Percentiles rank a stretch among this genome's conserved stretches.
These are phyloP conservation scores for Albugo candida DNA, from an alignment of 352 stramenopile species.

Conservation along the genomic window DNA sequence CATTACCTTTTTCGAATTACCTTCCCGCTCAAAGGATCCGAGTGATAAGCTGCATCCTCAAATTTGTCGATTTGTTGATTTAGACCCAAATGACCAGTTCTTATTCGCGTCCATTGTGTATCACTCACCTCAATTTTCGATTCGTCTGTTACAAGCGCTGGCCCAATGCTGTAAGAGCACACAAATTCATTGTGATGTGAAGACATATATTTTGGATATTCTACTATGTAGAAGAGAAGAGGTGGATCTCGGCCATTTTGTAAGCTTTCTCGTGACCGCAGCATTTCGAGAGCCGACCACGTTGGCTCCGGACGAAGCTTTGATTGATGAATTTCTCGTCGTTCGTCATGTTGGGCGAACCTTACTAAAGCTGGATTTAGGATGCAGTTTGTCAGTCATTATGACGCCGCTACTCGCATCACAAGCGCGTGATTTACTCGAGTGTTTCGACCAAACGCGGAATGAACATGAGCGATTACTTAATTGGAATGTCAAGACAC, in stretches of 20 bases:
- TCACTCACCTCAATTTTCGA: constrained; percentile 47
- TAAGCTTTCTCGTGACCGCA: constrained; percentile 63
- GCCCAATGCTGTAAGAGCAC: constrained; percentile 56
- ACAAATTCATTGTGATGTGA: constrained; percentile 35
- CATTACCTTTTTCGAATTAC: constrained; percentile 40
- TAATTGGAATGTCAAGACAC: too few species aligned
- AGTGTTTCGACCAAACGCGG: too few species aligned
- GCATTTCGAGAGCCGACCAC: constrained; percentile 18
- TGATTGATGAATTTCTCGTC: constrained; percentile 21
- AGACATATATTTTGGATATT: constrained; percentile 71
- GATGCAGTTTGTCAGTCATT: constrained; percentile 43
- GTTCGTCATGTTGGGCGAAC: constrained; percentile 44
- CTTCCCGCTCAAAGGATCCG: constrained; percentile 11
- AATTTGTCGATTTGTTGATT: constrained; percentile 25
- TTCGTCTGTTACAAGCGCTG: constrained; percentile 40
- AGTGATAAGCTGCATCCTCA: background rate
- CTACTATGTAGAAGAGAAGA: constrained; percentile 34
- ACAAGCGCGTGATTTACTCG: constrained; percentile 8
- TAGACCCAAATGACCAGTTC: constrained; percentile 29
- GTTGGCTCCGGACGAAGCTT: constrained; percentile 1
- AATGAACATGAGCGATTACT: too few species aligned
- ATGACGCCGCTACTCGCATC: constrained; percentile 33
- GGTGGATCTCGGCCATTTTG: constrained; percentile 49
- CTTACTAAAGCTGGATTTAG: constrained; percentile 43
- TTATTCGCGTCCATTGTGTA: constrained; percentile 56